phyloP scores from a whole-genome alignment of 495 filamentous ascomycete genomes.

The Terfezia claveryi region DNA sequence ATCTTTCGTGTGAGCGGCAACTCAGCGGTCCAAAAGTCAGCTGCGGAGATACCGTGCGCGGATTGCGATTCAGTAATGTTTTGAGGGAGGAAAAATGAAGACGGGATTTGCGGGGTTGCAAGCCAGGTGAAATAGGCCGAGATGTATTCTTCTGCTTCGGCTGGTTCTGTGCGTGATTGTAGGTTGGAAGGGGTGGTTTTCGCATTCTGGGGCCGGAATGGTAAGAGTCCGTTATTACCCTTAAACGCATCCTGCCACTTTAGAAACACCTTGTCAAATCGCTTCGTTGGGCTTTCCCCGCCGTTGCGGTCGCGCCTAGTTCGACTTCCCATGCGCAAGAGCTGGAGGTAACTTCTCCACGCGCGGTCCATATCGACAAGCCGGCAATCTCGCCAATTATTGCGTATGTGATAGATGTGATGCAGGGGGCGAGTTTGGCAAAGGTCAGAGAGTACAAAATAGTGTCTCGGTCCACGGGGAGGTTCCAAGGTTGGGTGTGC shows the following conservation, averaged over 20 bases:
- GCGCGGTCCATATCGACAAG: constrained; percentile 1
- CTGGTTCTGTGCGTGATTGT: background rate
- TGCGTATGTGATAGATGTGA: background rate
- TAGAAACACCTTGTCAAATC: background rate
- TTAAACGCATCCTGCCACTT: background rate
- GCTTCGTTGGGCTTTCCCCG: background rate
- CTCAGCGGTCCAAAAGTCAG: background rate
- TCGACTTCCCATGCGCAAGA: background rate
- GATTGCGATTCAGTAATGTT: background rate
- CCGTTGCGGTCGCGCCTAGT: background rate
- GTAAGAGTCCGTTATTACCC: background rate
- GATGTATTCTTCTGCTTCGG: background rate
- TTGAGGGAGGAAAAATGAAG: background rate
- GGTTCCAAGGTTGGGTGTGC: background rate
- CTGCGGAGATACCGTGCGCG: background rate
- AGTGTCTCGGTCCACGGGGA: background rate
- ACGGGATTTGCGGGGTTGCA: background rate
- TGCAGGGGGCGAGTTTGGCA: background rate
- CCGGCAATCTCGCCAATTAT: constrained; percentile 1
- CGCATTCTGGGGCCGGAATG: background rate
- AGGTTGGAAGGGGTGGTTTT: background rate
- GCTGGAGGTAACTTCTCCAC: constrained; percentile 2
- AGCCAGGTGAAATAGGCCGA: background rate
- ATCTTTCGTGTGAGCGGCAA: background rate
- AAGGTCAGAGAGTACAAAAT: background rate